Conservation (phyloP, 1,284 basidiomycete species). For the Boletellus deceptivus region DNA sequence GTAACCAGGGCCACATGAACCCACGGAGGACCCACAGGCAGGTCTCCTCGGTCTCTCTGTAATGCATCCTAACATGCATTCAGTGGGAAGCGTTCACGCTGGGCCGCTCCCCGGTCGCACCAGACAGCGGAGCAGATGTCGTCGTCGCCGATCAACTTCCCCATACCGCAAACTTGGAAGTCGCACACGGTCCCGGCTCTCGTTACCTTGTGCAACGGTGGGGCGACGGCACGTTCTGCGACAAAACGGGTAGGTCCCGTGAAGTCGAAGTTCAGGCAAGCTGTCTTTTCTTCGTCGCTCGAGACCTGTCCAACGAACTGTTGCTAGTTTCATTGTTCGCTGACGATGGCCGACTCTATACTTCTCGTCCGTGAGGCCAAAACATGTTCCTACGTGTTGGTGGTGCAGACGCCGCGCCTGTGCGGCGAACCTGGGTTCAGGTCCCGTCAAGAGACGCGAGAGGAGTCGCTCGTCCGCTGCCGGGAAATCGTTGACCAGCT, state of each 20-base stretch:
- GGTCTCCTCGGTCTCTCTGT: constrained; percentile 24
- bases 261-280: constrained; percentile 90
- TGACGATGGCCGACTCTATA: constrained; percentile 84
- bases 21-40: constrained; percentile 79
- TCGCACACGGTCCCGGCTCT: constrained; percentile 74
- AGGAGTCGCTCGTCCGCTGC: constrained; percentile 70
- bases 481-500: constrained; percentile 59
- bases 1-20: constrained; percentile 60
- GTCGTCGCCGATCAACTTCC: constrained; percentile 64
- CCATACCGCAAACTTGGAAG: constrained; percentile 63
- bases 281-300: constrained; percentile 8
- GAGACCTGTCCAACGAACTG: constrained; percentile 12
- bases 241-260: constrained; percentile 81
- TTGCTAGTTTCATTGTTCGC: constrained; percentile 87
- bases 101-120: constrained; percentile 62
- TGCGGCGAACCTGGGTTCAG: constrained; percentile 90
- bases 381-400: constrained; percentile 87
- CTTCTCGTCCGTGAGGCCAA: constrained; percentile 89
- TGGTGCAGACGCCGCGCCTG: constrained; percentile 89
- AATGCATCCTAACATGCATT: constrained; percentile 11
- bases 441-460: constrained; percentile 62
- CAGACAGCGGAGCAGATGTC: constrained; percentile 62
- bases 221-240: constrained; percentile 88
- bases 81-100: constrained; percentile 83
- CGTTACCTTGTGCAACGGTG: constrained; percentile 90